phyloP scores from a whole-genome alignment of 2,329 filamentous ascomycete genomes.

The Fusarium agapanthi region DNA sequence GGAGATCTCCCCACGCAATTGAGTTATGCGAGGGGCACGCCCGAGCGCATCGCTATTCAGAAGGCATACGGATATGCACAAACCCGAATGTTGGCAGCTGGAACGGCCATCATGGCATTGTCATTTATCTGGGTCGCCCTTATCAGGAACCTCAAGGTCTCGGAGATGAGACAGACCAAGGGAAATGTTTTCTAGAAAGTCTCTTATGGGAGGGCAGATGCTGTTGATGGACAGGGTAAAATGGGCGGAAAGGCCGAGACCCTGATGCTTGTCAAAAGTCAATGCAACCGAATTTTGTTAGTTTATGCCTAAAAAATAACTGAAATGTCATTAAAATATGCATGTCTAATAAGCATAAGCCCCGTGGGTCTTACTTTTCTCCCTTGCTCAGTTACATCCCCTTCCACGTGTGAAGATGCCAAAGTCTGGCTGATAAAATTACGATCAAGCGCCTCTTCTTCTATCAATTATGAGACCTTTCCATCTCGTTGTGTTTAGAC shows the following conservation, averaged over 20 bases:
- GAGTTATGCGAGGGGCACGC: not conserved
- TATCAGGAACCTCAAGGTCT: slow-evolving; percentile 33
- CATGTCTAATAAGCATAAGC: not conserved
- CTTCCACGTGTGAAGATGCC: not conserved
- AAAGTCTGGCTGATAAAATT: too few relatives aligned
- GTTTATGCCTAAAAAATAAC: not conserved
- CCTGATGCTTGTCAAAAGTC: not conserved
- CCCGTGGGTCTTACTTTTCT: not conserved
- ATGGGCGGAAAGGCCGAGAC: not conserved
- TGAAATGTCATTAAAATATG: not conserved
- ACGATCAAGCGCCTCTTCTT: not conserved
- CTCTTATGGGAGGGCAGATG: not conserved
- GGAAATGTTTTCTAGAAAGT: slow-evolving; percentile 19
- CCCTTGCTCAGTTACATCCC: not conserved
- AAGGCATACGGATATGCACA: slow-evolving; percentile 20
- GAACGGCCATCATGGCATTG: slow-evolving; percentile 31
- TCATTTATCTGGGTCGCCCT: slow-evolving; percentile 30
- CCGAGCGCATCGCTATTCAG: slow-evolving; percentile 7
- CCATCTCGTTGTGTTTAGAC: not conserved
- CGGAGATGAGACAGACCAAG: slow-evolving; percentile 29
- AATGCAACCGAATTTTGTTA: not conserved
- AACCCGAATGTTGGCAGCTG: slow-evolving; percentile 31
- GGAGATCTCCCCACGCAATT: slow-evolving; percentile 1
- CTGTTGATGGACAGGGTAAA: not conserved
- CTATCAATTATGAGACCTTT: rapidly evolving